Percentiles rank a stretch among this genome's conserved stretches.
These are phyloP conservation scores for Kurtzmaniella quercitrusa DNA, from an alignment of 1,139 yeast genomes.

Conservation along the genomic window DNA sequence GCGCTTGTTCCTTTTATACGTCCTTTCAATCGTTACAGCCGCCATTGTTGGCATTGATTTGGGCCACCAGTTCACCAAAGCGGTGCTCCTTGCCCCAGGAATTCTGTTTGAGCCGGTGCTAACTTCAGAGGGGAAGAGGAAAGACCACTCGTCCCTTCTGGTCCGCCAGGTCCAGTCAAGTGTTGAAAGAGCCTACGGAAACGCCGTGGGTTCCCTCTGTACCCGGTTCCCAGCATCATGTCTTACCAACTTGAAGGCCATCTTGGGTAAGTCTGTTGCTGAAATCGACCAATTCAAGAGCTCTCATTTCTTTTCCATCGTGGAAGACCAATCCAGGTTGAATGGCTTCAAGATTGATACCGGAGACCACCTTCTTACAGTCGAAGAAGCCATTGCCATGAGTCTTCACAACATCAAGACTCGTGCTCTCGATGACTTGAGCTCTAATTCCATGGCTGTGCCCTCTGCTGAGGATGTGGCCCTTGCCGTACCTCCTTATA, in stretches of 20 bases:
- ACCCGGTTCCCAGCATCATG: conserved; percentile 74
- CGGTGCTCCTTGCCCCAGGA: conserved; percentile 87
- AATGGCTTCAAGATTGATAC: conserved; percentile 55
- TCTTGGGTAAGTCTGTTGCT: conserved; percentile 62
- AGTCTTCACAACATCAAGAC: conserved; percentile 57
- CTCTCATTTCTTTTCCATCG: conserved; percentile 53
- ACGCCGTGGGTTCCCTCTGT: conserved; percentile 65
- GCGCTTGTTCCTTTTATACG: conserved; percentile 5
- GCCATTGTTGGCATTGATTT: conserved; percentile 86
- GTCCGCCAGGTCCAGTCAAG: conserved; percentile 46
- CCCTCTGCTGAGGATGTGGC: conserved; percentile 57
- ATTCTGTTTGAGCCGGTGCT: conserved; percentile 82
- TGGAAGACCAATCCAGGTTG: conserved; percentile 33
- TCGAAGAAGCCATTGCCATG: conserved; percentile 87
- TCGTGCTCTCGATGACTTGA: conserved; percentile 53
- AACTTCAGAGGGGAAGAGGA: conserved; percentile 88
- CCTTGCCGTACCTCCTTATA: conserved; percentile 74
- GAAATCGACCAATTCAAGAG: conserved; percentile 42
- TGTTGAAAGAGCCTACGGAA: conserved; percentile 74
- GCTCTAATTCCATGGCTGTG: conserved; percentile 26
- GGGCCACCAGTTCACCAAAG: conserved; percentile 86
- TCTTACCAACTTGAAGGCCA: conserved; percentile 60
- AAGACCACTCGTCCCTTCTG: conserved; percentile 77
- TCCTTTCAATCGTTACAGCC: conserved; percentile 22
- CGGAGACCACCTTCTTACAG: conserved; percentile 41